Conservation (phyloP, 768 basidiomycete species). For the Arthromyces matolae region DNA sequence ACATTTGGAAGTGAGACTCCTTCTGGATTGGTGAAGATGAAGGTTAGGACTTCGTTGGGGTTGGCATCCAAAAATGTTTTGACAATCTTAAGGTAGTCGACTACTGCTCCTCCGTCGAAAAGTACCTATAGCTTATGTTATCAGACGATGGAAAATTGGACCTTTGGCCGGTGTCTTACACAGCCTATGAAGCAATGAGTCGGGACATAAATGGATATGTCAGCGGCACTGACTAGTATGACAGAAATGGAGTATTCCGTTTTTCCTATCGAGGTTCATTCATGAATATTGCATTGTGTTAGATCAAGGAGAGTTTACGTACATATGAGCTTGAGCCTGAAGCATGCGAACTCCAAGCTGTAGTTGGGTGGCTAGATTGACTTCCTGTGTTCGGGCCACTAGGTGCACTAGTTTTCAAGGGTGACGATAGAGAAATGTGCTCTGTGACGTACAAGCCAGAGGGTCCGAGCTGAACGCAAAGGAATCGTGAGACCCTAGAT, state of each 20-base stretch:
- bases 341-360: slow-evolving; percentile 14
- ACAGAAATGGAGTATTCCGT: slow-evolving; percentile 58
- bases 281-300: background rate
- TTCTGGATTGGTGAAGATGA: slow-evolving; percentile 67
- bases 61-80: slow-evolving; percentile 55
- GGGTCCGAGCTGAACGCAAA: slow-evolving; percentile 48
- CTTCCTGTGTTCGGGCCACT: slow-evolving; percentile 41
- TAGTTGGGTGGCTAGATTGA: slow-evolving; percentile 31
- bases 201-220: too few species aligned
- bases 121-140: slow-evolving; percentile 27
- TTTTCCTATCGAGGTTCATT: background rate
- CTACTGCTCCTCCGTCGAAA: slow-evolving; percentile 52
- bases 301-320: background rate
- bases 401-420: too few species aligned
- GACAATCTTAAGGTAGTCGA: slow-evolving; percentile 48
- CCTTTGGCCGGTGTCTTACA: slow-evolving; percentile 21
- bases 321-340: slow-evolving; percentile 28
- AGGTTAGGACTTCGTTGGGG: slow-evolving; percentile 61
- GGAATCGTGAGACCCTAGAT: slow-evolving; percentile 54
- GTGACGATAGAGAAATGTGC: too few species aligned
- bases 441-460: slow-evolving; percentile 41
- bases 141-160: too few species aligned
- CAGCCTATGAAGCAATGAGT: too few species aligned
- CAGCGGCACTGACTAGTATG: slow-evolving; percentile 56
- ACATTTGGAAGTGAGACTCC: slow-evolving; percentile 41